Percentiles rank a stretch among this genome's conserved stretches.
These are phyloP conservation scores for Lipomyces sp. DNA, from an alignment of 805 yeast species.

Conservation along the genomic window DNA sequence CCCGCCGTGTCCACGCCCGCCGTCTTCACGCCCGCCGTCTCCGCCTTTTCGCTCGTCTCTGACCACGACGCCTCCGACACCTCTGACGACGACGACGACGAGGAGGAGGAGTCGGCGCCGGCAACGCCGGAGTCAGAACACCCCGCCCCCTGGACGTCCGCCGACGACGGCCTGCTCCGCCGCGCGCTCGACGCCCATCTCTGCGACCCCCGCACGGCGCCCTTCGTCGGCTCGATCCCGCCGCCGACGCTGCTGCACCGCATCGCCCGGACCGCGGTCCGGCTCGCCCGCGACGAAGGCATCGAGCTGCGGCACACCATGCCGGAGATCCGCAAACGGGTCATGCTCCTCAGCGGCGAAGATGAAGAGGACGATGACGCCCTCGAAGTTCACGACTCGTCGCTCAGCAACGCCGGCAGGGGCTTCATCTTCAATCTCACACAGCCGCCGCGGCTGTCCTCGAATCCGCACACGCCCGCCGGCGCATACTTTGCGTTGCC, in stretches of 20 bases:
- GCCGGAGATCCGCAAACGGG: conserved; percentile 3
- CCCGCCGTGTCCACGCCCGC: not conserved
- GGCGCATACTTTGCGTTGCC: conserved; percentile 6
- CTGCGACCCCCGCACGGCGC: conserved; percentile 19
- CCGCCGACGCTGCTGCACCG: conserved; percentile 14
- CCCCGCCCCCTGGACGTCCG: conserved; percentile 1
- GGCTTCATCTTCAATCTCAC: conserved; percentile 15
- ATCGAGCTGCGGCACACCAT: not conserved
- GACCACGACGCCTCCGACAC: not conserved
- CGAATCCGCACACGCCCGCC: not conserved
- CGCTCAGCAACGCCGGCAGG: conserved; percentile 2
- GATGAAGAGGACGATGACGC: not conserved
- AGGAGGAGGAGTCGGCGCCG: conserved; percentile 3
- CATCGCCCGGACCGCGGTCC: conserved; percentile 12
- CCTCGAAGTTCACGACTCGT: not conserved
- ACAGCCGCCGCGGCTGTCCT: not conserved
- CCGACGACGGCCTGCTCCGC: conserved; percentile 5
- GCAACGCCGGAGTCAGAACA: conserved; percentile 5
- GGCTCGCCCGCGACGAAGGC: not conserved
- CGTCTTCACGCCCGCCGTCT: not conserved
- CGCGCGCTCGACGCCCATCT: conserved; percentile 17
- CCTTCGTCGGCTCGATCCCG: conserved; percentile 16
- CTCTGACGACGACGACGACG: not conserved
- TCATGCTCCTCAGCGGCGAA: conserved; percentile 1
- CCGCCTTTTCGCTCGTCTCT: not conserved